Conservation (phyloP, 2,329 filamentous ascomycete genomes). For the Aspergillus sp. region DNA sequence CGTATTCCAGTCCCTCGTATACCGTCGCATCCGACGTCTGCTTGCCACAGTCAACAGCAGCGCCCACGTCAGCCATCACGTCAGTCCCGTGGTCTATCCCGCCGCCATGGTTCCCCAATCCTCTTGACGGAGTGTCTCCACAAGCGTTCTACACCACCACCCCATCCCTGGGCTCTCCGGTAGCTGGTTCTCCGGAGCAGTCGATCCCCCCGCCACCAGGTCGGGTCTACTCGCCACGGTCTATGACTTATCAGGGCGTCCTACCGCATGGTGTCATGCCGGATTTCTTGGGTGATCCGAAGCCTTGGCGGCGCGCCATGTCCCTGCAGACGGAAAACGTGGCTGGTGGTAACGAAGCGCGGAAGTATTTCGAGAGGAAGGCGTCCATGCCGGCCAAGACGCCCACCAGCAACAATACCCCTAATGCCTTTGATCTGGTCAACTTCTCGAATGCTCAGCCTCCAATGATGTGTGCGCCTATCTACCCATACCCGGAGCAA, state of each 20-base stretch:
- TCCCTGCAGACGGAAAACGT: constrained; percentile 1
- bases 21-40: constrained; percentile 20
- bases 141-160: constrained; percentile 20
- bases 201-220: constrained; percentile 14
- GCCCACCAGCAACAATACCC: constrained; percentile 4
- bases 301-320: constrained; percentile 23
- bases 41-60: constrained; percentile 18
- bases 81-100: constrained; percentile 17
- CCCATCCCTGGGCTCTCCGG: constrained; percentile 15
- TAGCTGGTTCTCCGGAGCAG: constrained; percentile 15
- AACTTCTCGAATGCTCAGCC: constrained; percentile 16
- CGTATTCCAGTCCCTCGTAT: constrained; percentile 17
- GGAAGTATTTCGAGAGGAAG: constrained; percentile 11
- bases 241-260: constrained; percentile 10
- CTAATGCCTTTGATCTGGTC: constrained; percentile 15
- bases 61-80: constrained; percentile 13
- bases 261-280: constrained; percentile 10
- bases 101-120: constrained; percentile 24
- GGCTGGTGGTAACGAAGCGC: neutral
- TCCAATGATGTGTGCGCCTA: constrained; percentile 21
- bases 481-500: constrained; percentile 19
- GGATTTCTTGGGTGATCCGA: constrained; percentile 13
- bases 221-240: constrained; percentile 15
- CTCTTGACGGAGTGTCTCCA: constrained; percentile 18
- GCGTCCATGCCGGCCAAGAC: constrained; percentile 12